These are phyloP conservation scores for Periconia macrospinosa DNA, from an alignment of 2,329 filamentous ascomycete genomes.

Conservation along the genomic window DNA sequence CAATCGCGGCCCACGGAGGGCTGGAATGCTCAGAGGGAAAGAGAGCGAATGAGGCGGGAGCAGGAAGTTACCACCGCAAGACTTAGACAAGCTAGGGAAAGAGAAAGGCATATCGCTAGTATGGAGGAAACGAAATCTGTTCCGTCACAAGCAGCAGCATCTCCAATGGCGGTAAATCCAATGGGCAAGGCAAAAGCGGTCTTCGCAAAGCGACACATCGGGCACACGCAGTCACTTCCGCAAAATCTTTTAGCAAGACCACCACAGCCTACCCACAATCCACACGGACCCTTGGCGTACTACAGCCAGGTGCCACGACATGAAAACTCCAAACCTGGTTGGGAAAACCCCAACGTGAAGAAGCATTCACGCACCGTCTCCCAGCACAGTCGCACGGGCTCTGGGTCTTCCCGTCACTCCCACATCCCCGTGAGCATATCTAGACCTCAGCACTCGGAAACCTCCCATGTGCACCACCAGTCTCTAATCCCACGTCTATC, in stretches of 20 bases:
- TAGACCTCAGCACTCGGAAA: not conserved
- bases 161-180: no score
- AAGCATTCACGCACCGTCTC: not conserved
- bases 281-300: not conserved
- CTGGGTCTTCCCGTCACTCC: not conserved
- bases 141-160: no score
- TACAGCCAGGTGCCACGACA: not conserved
- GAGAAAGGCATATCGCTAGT: not conserved
- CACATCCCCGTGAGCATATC: not conserved
- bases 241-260: not conserved
- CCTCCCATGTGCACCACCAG: no score
- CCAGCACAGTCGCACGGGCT: not conserved
- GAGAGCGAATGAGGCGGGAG: not conserved
- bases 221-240: not conserved
- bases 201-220: not conserved
- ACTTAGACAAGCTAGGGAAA: not conserved
- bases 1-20: not conserved
- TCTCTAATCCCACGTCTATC: not conserved
- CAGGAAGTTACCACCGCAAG: not conserved
- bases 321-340: not conserved
- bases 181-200: no score
- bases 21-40: not conserved
- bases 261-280: not conserved
- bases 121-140: not conserved
- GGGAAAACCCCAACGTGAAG: not conserved